A percentile compares a stretch with the other conserved stretches of the same genome.
These are phyloP conservation scores for Stachybotrys elegans DNA, from an alignment of 2,329 filamentous ascomycete species.

Conservation along the genomic window DNA sequence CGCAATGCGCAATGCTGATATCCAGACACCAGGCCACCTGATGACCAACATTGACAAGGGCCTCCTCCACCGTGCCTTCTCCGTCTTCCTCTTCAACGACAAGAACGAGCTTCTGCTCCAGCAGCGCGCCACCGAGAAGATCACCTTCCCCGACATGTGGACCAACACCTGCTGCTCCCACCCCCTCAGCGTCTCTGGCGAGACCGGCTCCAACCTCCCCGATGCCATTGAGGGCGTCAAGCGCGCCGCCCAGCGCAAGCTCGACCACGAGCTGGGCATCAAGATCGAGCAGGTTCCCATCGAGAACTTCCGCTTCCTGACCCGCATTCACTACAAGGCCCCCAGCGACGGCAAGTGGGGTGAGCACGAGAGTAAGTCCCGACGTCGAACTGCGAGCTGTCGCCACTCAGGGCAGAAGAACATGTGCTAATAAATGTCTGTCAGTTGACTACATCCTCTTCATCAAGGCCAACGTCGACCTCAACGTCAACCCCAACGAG, in stretches of 20 bases:
- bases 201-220: slow-evolving; percentile 78
- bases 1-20: slow-evolving; percentile 9
- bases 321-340: slow-evolving; percentile 96
- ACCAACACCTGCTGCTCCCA: slow-evolving; percentile 99
- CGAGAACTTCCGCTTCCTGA: slow-evolving; percentile 89
- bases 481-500: slow-evolving; percentile 81
- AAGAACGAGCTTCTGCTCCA: slow-evolving; percentile 90
- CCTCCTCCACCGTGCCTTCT: slow-evolving; percentile 94
- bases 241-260: slow-evolving; percentile 85
- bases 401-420: not conserved
- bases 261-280: slow-evolving; percentile 93
- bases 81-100: slow-evolving; percentile 94
- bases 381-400: not conserved
- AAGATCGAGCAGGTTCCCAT: slow-evolving; percentile 82
- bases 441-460: slow-evolving; percentile 97
- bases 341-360: slow-evolving; percentile 98
- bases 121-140: slow-evolving; percentile 93
- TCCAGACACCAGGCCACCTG: slow-evolving; percentile 65
- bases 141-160: slow-evolving; percentile 99
- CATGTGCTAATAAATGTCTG: slow-evolving; percentile 6
- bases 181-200: slow-evolving; percentile 82
- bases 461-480: slow-evolving; percentile 87
- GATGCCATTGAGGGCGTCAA: slow-evolving; percentile 83
- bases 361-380: slow-evolving; percentile 84
- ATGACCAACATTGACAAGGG: slow-evolving; percentile 99